Base-by-base conservation (phyloP, 2,329 filamentous ascomycete species). In the Aureobasidium vineae region DNA sequence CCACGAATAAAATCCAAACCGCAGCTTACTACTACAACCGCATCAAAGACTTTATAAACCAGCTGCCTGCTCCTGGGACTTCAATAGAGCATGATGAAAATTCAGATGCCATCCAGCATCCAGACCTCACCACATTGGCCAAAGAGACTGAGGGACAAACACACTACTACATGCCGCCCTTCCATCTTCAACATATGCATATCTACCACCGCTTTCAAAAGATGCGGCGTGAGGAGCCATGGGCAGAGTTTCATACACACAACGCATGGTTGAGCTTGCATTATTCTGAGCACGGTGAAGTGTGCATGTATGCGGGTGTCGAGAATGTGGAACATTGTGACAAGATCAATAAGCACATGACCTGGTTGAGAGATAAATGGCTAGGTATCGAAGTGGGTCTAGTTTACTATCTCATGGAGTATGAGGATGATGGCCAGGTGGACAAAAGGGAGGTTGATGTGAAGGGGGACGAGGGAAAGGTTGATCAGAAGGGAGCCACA, bases 331-430 rank as follows among this genome's bases (percentile, higher is more conserved):
- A 36, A 26, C 56, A 60, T 16, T 28, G 1, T 5, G 5, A 33
- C 3, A 47, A 5, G 19, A 47, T 60, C 4, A 28, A 47, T 13
- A 60, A 23, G 13, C 56, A 60, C 1, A 60, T 60, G 40, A 4
- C 5, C 3, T 60, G 56, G 56, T 60, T 60, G 56, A 60, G 56
- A 19, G 41, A 45, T 10, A 60, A 60, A 26, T 60, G 56, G 56
- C 5, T 60, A 3, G 56, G 56, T 5, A 16, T 7, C 0, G 41
- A 33, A 2, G 41, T 60, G 10, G 6, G 7, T 5, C 13, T 60
- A 5, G 15, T 19, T 1, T 60, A 60, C 31, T 11, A 60, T 28
- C 6, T 47, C 13, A 36, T 59, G 38, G 38, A 28, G 16, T 59
- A 43, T 33, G 54, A 59, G 15, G 23, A 59, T 59, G 38, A 31